phyloP scores from a whole-genome alignment of 192 early-diverging fungal genomes.

The Coemansia sp. region DNA sequence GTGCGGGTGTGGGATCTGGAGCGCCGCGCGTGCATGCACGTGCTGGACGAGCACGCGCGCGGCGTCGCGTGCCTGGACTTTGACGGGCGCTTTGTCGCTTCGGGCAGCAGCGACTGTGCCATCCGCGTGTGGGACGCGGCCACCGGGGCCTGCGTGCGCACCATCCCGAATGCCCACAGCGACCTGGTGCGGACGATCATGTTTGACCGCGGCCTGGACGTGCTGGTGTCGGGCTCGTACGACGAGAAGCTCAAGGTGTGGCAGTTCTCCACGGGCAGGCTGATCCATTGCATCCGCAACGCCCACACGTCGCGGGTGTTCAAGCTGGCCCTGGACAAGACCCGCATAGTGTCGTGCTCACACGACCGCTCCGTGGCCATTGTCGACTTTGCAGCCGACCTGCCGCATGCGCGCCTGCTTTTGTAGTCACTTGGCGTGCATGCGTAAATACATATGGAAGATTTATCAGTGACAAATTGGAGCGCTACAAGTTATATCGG shows the following conservation, averaged over 20 bases:
- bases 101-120: constrained; percentile 74
- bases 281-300: constrained; percentile 52
- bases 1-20: constrained; percentile 78
- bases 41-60: constrained; percentile 67
- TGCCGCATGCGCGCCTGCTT: constrained; percentile 26
- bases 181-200: constrained; percentile 40
- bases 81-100: constrained; percentile 76
- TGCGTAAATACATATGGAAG: too few species aligned
- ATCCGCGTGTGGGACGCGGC: constrained; percentile 74
- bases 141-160: constrained; percentile 52
- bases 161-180: constrained; percentile 34
- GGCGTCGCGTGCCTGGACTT: constrained; percentile 89
- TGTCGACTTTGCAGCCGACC: constrained; percentile 32
- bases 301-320: constrained; percentile 66
- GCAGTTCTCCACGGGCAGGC: constrained; percentile 63
- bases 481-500: too few species aligned
- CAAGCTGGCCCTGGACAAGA: constrained; percentile 74
- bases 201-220: constrained; percentile 28
- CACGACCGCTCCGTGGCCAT: constrained; percentile 53
- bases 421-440: too few species aligned
- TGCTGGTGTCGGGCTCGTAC: constrained; percentile 83
- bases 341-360: constrained; percentile 80
- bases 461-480: background rate
- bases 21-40: constrained; percentile 60
- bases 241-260: constrained; percentile 86